Conservation (phyloP, 1,284 basidiomycete genomes). For the Sporisorium iseilematis-ciliati region DNA sequence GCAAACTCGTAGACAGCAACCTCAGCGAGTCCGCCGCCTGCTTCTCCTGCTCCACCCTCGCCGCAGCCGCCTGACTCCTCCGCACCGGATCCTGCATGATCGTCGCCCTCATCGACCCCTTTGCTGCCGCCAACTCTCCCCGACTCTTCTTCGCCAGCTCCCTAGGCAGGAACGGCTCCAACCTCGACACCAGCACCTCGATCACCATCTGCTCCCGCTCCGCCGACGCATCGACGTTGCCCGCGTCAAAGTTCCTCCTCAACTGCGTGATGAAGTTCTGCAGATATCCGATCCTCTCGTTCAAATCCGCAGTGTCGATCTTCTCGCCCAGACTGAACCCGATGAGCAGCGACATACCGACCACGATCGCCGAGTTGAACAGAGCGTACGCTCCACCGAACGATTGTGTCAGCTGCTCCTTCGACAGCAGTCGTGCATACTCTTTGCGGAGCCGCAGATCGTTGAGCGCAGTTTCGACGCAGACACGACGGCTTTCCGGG, state of each 20-base stretch:
- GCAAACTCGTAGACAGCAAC: constrained; percentile 34
- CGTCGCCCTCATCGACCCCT: constrained; percentile 44
- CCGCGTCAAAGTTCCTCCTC: constrained; percentile 45
- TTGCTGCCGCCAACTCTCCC: constrained; percentile 45
- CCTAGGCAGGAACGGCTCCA: constrained; percentile 43
- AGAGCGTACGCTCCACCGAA: constrained; percentile 53
- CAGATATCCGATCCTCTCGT: constrained; percentile 45
- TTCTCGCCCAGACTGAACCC: constrained; percentile 43
- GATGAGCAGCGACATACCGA: constrained; percentile 50
- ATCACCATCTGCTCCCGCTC: constrained; percentile 54
- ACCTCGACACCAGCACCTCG: constrained; percentile 43
- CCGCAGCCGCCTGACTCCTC: constrained; percentile 15
- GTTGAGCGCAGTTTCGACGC: constrained; percentile 50
- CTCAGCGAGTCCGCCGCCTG: constrained; percentile 47
- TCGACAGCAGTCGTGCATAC: constrained; percentile 32
- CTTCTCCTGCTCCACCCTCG: constrained; percentile 43
- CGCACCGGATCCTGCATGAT: constrained; percentile 43
- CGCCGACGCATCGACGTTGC: constrained; percentile 50
- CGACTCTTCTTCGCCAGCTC: constrained; percentile 33
- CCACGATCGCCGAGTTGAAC: constrained; percentile 55
- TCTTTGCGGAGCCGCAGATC: constrained; percentile 47
- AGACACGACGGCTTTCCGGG: constrained; percentile 40
- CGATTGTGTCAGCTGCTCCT: constrained; percentile 44
- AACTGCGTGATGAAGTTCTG: constrained; percentile 51
- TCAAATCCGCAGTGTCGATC: constrained; percentile 39